Conservation (phyloP, 331 rosid species). For the Rhamnella rubrinervis region DNA sequence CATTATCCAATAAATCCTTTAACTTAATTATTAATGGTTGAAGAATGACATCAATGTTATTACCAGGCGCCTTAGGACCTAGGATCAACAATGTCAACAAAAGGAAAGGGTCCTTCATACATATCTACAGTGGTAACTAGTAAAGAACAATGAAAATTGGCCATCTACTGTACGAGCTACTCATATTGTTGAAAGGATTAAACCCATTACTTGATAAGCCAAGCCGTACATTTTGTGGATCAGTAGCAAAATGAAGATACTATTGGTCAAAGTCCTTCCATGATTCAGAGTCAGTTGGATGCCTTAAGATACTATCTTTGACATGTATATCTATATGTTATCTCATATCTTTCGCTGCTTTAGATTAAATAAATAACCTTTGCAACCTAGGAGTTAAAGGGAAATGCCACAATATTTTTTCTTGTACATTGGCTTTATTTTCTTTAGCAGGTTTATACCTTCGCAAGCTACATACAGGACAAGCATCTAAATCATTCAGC, state of each 20-base stretch:
- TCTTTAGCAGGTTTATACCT: not conserved
- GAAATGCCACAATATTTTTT: not conserved
- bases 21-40: not conserved
- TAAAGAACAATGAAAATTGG: not conserved
- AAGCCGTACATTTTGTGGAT: constrained; percentile 4
- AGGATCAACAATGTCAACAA: no score
- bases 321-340: not conserved
- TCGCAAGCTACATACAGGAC: not conserved
- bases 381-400: constrained; percentile 18
- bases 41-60: no score
- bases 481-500: no score
- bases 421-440: not conserved
- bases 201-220: constrained; percentile 7
- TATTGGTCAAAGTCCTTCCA: not conserved
- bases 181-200: not conserved
- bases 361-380: not conserved
- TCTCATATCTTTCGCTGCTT: not conserved
- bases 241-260: not conserved
- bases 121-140: not conserved
- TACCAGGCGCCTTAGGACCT: not conserved
- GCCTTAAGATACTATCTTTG: not conserved
- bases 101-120: not conserved
- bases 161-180: not conserved
- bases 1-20: not conserved
- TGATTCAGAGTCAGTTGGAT: not conserved